Conservation (phyloP, 108 stramenopile species). For the Cyclotella choctawhatcheeana region DNA sequence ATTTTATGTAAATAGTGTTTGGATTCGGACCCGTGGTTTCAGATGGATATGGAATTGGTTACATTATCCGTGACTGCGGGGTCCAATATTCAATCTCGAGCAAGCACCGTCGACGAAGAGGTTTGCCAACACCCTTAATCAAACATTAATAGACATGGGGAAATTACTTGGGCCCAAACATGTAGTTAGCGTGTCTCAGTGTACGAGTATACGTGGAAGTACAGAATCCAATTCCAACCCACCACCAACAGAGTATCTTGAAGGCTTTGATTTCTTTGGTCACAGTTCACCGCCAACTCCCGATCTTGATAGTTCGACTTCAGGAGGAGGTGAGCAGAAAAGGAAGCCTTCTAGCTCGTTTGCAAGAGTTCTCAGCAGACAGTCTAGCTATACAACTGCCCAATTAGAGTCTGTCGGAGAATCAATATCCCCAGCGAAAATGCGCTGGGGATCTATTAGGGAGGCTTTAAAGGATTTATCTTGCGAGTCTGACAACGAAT, state of each 20-base stretch:
- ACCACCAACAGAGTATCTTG: slow-evolving; percentile 36
- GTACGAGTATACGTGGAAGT: neutral
- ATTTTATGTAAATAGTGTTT: slow-evolving; percentile 56
- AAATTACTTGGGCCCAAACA: slow-evolving; percentile 38
- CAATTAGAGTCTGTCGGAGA: slow-evolving; percentile 30
- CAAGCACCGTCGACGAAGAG: slow-evolving; percentile 87
- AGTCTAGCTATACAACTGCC: slow-evolving; percentile 24
- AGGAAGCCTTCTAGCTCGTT: slow-evolving; percentile 6
- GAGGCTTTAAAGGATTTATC: no score
- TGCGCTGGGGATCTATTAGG: no score
- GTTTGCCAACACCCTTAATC: slow-evolving; percentile 65
- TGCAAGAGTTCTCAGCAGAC: slow-evolving; percentile 33
- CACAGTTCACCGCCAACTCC: slow-evolving; percentile 2
- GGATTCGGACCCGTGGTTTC: slow-evolving; percentile 86
- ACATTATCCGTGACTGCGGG: slow-evolving; percentile 84
- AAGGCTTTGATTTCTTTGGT: slow-evolving; percentile 28
- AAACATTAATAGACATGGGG: slow-evolving; percentile 55
- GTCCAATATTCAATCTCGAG: slow-evolving; percentile 75
- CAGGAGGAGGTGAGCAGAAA: neutral
- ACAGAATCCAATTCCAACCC: neutral
- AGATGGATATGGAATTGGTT: slow-evolving; percentile 74
- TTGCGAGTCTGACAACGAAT: no score
- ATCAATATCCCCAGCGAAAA: neutral
- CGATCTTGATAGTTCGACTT: neutral
- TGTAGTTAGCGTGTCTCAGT: slow-evolving; percentile 33